A percentile compares a stretch with the other conserved stretches of the same genome.
Evolutionary conservation across 2,329 filamentous ascomycete genomes (phyloP).

Genomic region (Fusarium tjaetaba): DNA sequence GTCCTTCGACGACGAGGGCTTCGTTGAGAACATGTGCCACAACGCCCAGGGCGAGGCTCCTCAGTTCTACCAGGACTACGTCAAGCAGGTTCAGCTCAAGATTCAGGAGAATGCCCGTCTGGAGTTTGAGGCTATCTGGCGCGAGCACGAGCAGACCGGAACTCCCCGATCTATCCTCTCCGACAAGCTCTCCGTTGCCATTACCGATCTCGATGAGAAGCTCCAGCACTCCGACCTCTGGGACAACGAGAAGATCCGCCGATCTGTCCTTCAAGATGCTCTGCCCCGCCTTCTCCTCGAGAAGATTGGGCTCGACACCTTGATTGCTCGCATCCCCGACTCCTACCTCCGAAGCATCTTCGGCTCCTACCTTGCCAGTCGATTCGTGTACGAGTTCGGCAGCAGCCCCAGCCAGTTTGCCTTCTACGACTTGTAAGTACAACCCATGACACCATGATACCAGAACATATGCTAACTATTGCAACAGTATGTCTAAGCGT

Average conservation of each 20-base stretch:
- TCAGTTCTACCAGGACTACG: constrained; percentile 92
- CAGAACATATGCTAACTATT: constrained; percentile 45
- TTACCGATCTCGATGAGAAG: constrained; percentile 97
- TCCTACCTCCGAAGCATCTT: constrained; percentile 95
- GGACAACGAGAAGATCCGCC: constrained; percentile 81
- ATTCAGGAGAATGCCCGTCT: constrained; percentile 92
- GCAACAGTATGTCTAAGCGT: constrained; percentile 70
- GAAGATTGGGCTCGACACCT: constrained; percentile 90
- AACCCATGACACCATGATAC: neutral
- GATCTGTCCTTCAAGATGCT: constrained; percentile 83
- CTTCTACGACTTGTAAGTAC: constrained; percentile 95
- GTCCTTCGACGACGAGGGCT: constrained; percentile 90
- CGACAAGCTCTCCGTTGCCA: constrained; percentile 89
- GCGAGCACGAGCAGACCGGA: constrained; percentile 86
- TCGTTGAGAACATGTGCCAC: constrained; percentile 94
- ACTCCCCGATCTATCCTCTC: constrained; percentile 85
- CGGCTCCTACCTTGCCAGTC: constrained; percentile 91
- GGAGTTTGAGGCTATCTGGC: constrained; percentile 99
- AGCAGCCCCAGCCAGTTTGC: constrained; percentile 94
- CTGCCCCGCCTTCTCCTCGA: constrained; percentile 84
- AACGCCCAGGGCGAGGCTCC: constrained; percentile 77
- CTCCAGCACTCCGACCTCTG: constrained; percentile 93
- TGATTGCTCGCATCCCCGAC: constrained; percentile 87
- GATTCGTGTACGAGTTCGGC: constrained; percentile 96
- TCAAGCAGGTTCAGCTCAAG: constrained; percentile 88